Conservation (phyloP, 2,329 filamentous ascomycete genomes). For the Calycina herbarum region DNA sequence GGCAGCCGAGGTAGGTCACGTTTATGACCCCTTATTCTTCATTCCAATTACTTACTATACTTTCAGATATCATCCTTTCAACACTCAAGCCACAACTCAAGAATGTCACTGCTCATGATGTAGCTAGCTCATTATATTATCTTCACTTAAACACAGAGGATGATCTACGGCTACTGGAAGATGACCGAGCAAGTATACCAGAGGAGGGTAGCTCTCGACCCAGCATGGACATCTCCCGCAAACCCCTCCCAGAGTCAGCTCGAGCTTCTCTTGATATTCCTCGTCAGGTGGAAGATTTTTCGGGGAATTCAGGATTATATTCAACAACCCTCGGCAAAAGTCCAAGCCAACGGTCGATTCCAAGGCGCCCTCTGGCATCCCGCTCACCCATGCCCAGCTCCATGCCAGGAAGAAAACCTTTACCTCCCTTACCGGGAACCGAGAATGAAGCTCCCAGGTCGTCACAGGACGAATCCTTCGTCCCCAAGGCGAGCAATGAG, state of each 20-base stretch:
- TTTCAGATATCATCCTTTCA: conserved; percentile 83
- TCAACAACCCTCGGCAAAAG: conserved; percentile 1
- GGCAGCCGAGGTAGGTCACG: conserved; percentile 73
- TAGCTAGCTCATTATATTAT: conserved; percentile 87
- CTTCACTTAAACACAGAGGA: conserved; percentile 73
- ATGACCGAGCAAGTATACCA: conserved; percentile 22
- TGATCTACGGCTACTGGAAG: conserved; percentile 47
- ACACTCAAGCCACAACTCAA: conserved; percentile 86
- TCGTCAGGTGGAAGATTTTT: neutral
- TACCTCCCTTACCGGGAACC: conserved; percentile 15
- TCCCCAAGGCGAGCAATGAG: conserved; percentile 15
- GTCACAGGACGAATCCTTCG: conserved; percentile 3
- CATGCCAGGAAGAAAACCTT: conserved; percentile 21
- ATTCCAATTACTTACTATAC: conserved; percentile 16
- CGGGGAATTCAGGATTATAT: neutral
- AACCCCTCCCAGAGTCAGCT: conserved; percentile 34
- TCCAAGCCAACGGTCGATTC: conserved; percentile 3
- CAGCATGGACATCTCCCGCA: conserved; percentile 27
- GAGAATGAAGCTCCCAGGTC: conserved; percentile 20
- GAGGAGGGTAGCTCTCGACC: conserved; percentile 8
- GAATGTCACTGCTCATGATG: conserved; percentile 84
- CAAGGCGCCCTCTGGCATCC: conserved; percentile 24
- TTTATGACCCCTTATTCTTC: neutral
- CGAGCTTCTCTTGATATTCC: conserved; percentile 30
- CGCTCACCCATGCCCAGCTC: conserved; percentile 18